These are phyloP conservation scores for Amphirosellinia nigrospora DNA, from an alignment of 495 filamentous ascomycete genomes.

Conservation along the genomic window DNA sequence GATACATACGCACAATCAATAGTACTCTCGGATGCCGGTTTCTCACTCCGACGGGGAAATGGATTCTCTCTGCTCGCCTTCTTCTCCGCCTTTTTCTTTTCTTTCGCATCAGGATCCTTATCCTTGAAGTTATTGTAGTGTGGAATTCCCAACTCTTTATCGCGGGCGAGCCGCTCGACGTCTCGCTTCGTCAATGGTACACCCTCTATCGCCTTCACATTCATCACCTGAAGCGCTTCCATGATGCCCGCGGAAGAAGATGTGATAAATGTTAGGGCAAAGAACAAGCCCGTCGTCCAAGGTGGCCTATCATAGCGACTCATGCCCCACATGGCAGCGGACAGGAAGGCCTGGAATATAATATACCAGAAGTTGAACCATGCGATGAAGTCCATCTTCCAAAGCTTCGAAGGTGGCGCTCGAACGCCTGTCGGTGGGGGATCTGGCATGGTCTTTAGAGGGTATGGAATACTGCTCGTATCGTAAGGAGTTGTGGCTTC, in stretches of 20 bases:
- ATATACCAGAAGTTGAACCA: slow-evolving; percentile 79
- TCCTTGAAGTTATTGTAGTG: slow-evolving; percentile 63
- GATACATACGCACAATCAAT: background rate
- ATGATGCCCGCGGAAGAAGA: slow-evolving; percentile 72
- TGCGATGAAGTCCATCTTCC: slow-evolving; percentile 83
- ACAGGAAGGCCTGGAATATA: slow-evolving; percentile 72
- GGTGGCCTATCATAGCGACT: slow-evolving; percentile 72
- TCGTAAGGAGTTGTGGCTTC: slow-evolving; percentile 43
- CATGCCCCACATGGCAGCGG: slow-evolving; percentile 80
- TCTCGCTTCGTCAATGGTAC: slow-evolving; percentile 57
- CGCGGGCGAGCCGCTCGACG: slow-evolving; percentile 48
- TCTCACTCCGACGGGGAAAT: slow-evolving; percentile 11
- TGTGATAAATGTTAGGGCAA: slow-evolving; percentile 70
- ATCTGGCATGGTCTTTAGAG: slow-evolving; percentile 58
- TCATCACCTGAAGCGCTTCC: slow-evolving; percentile 68
- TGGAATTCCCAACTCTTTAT: slow-evolving; percentile 55
- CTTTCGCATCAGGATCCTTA: slow-evolving; percentile 52
- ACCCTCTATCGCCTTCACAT: slow-evolving; percentile 70
- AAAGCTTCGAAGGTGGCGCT: slow-evolving; percentile 67
- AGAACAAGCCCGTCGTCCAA: slow-evolving; percentile 77
- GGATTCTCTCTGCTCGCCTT: slow-evolving; percentile 31
- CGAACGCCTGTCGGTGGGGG: slow-evolving; percentile 66
- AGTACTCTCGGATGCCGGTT: background rate
- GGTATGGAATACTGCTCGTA: slow-evolving; percentile 58
- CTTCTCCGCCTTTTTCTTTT: slow-evolving; percentile 39